Conservation (phyloP, 148 eudicot species). For the Camellia japonica region DNA sequence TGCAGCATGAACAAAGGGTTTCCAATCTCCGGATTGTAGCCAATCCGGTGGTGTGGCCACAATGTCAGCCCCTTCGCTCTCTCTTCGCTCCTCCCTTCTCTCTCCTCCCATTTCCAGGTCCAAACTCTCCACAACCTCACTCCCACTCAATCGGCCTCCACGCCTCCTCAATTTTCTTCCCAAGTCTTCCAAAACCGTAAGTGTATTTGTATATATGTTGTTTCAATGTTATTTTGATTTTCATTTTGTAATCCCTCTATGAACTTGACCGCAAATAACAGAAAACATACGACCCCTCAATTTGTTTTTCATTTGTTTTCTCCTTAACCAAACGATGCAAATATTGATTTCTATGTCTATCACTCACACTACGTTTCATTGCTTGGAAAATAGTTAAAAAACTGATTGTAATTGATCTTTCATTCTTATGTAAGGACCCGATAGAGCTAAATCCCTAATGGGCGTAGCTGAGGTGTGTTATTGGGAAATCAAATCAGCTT, state of each 20-base stretch:
- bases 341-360: background rate
- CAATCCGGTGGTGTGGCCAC: slow-evolving; percentile 23
- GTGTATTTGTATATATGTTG: background rate
- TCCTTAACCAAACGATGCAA: background rate
- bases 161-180: slow-evolving; percentile 26
- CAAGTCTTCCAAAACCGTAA: slow-evolving; percentile 36
- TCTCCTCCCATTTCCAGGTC: slow-evolving; percentile 31
- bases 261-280: background rate
- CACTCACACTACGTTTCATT: background rate
- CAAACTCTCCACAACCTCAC: slow-evolving; percentile 4
- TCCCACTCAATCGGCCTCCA: slow-evolving; percentile 32
- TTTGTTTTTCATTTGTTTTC: background rate
- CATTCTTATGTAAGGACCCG: background rate
- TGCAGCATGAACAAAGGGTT: slow-evolving; percentile 15
- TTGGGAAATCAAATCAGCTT: too few relatives aligned
- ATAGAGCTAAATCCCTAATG: background rate
- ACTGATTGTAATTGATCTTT: too few relatives aligned
- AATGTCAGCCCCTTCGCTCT: slow-evolving; percentile 25
- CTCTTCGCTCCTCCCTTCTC: slow-evolving; percentile 27
- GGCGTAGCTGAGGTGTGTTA: too few relatives aligned
- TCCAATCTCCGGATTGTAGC: slow-evolving; percentile 14
- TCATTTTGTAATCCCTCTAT: background rate
- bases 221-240: background rate
- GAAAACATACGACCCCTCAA: background rate
- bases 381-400: background rate